Evolutionary conservation across 2,329 filamentous ascomycete genomes (phyloP).

Genomic region (Nannizziopsis barbatae): DNA sequence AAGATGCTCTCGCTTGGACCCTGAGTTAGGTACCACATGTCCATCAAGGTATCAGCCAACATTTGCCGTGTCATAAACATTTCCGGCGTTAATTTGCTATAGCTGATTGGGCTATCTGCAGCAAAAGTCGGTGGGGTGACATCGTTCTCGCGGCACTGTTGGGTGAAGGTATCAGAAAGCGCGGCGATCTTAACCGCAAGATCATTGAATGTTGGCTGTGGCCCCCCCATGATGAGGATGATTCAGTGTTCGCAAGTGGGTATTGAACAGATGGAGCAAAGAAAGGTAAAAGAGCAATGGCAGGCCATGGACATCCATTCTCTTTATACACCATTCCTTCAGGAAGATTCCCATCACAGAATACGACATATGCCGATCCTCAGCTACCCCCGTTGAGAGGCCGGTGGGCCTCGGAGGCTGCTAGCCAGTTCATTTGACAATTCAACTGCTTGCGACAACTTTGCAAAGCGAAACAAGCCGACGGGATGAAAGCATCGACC

Average conservation of each 20-base stretch:
- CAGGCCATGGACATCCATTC: not conserved
- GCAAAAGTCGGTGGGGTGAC: constrained; percentile 35
- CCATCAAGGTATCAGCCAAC: constrained; percentile 37
- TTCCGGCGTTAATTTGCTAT: constrained; percentile 34
- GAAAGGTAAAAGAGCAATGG: not conserved
- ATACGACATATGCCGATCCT: too few relatives aligned
- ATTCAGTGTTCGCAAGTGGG: not conserved
- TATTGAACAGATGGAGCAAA: not conserved
- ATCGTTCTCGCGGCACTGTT: constrained; percentile 27
- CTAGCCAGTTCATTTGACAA: not conserved
- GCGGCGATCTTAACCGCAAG: constrained; percentile 12
- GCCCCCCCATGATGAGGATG: constrained; percentile 4
- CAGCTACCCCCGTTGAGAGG: too few relatives aligned
- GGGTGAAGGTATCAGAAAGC: constrained; percentile 9
- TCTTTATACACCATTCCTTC: too few relatives aligned
- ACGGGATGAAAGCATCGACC: not conserved
- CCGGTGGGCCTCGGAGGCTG: too few relatives aligned
- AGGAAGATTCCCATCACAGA: too few relatives aligned
- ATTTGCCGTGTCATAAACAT: constrained; percentile 37
- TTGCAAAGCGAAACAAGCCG: not conserved
- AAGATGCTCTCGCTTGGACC: constrained; percentile 43
- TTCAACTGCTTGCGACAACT: not conserved
- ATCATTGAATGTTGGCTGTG: constrained; percentile 10
- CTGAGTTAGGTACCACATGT: constrained; percentile 39
- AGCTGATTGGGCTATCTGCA: constrained; percentile 36